Evolutionary conservation across 2,329 filamentous ascomycete species (phyloP), one percentile per base, ranked within the genome.

Genomic region (Paecilomyces sp.): DNA sequence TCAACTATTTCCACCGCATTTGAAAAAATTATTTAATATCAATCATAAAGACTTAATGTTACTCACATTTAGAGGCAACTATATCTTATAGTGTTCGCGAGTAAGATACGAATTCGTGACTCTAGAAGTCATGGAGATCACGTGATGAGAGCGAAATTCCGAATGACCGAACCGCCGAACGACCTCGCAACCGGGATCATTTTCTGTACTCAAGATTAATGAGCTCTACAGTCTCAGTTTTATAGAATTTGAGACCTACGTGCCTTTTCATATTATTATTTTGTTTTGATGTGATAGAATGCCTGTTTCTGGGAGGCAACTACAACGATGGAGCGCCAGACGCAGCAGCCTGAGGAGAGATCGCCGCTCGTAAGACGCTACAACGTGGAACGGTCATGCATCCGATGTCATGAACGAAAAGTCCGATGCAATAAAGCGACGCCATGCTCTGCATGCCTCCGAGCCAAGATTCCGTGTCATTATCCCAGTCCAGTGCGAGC

Each of bases 351-450:
- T n/a, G 41, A 47, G n/a, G 15, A 47, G 6, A n/a, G 41, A 47
- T 18, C 41, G 41, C 18, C 41, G 41, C n/a, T 59, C 34, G 57
- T 56, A 25, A 59, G 57, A 36, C 59, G 59, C 3, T 60, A 60
- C 56, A 55, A 60, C 34, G 63, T 61, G n/a, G 61, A 62, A 24
- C 61, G 62, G 12, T 64, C 63, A 28, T 65, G 64, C 50, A 50
- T 63, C 41, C 61, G 59, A 47, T 65, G 63, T 50, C 61, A 65
- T 55, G 58, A 65, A 41, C 61, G 64, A 36, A 65, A 65, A 31
- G 63, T 65, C 25, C 61, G 60, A 12, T 65, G 64, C 52, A 55
- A 59, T 53, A 60, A 58, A 30, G 55, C 15, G 3, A 34, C 51
- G 12, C 64, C 63, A 12, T 65, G 63, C 55, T 31, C 61, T 36